These are phyloP conservation scores for Helicostylum pulchrum DNA, from an alignment of 192 early-diverging fungal genomes.

Conservation along the genomic window DNA sequence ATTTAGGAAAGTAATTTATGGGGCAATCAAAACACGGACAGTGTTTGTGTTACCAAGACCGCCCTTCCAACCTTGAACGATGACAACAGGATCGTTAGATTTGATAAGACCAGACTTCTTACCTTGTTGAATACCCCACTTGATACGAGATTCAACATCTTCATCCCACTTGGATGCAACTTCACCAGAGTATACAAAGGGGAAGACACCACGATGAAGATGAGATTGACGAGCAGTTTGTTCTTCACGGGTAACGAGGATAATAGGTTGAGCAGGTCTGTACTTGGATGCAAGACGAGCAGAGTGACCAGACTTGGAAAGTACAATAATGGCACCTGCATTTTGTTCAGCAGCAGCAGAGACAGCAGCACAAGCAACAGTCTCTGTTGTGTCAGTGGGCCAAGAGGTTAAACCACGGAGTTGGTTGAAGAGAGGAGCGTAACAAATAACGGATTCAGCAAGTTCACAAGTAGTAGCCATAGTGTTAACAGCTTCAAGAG, in stretches of 20 bases:
- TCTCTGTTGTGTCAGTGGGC: conserved; percentile 83
- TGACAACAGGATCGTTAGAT: conserved; percentile 68
- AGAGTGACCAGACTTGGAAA: conserved; percentile 81
- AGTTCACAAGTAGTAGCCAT: conserved; percentile 62
- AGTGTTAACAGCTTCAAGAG: conserved; percentile 80
- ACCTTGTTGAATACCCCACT: conserved; percentile 66
- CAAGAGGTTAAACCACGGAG: conserved; percentile 68
- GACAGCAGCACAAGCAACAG: conserved; percentile 83
- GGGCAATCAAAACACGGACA: conserved; percentile 62
- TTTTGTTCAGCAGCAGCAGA: conserved; percentile 72
- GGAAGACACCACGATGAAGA: conserved; percentile 69
- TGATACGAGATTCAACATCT: conserved; percentile 69
- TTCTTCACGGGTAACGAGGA: conserved; percentile 74
- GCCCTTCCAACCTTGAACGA: conserved; percentile 82
- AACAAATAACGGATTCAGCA: conserved; percentile 87
- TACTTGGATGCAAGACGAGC: conserved; percentile 87
- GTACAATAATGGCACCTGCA: conserved; percentile 81
- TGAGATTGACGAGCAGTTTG: conserved; percentile 68
- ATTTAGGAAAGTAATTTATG: conserved; percentile 12
- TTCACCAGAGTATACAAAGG: conserved; percentile 53
- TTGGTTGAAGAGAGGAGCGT: conserved; percentile 85
- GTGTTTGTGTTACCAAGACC: conserved; percentile 84
- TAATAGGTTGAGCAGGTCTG: conserved; percentile 83
- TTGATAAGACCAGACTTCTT: conserved; percentile 60
- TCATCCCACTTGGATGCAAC: conserved; percentile 50